phyloP scores from a whole-genome alignment of 2,329 filamentous ascomycete species.

The Cryphonectria radicalis region DNA sequence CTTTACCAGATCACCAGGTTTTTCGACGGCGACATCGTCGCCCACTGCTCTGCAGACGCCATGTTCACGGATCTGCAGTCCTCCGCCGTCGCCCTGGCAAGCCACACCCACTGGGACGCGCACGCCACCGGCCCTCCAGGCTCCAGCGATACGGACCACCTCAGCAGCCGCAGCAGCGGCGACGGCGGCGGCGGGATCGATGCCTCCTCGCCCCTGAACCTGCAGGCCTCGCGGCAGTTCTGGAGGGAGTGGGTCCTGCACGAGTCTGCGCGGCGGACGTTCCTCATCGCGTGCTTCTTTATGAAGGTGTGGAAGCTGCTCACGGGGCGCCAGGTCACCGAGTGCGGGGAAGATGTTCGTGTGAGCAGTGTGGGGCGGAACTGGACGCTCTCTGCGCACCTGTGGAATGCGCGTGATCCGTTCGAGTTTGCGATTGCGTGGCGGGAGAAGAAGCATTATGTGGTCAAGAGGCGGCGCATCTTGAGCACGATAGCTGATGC shows the following conservation, averaged over 20 bases:
- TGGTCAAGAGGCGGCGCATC: conserved; percentile 38
- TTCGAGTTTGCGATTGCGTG: conserved; percentile 46
- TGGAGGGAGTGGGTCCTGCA: conserved; percentile 58
- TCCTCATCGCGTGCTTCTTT: conserved; percentile 50
- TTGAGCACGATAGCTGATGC: conserved; percentile 26
- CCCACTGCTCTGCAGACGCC: conserved; percentile 39
- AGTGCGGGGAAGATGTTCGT: conserved; percentile 36
- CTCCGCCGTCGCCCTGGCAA: conserved; percentile 40
- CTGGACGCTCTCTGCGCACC: conserved; percentile 45
- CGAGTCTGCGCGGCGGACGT: conserved; percentile 57
- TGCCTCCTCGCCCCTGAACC: conserved; percentile 35
- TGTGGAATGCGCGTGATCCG: conserved; percentile 44
- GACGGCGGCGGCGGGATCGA: conserved; percentile 1
- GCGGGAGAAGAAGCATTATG: conserved; percentile 41
- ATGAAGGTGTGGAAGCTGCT: conserved; percentile 43
- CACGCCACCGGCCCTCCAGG: conserved; percentile 25
- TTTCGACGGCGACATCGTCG: conserved; percentile 47
- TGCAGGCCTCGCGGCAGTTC: conserved; percentile 47
- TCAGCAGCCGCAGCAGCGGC: too few relatives aligned
- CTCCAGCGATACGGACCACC: conserved; percentile 33
- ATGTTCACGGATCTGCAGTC: conserved; percentile 40
- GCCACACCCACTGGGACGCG: conserved; percentile 39
- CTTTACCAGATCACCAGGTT: conserved; percentile 51
- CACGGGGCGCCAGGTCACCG: conserved; percentile 33
- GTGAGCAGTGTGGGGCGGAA: conserved; percentile 39